A percentile compares a stretch with the other conserved stretches of the same genome.
These are phyloP conservation scores for Cladophialophora psammophila DNA, from an alignment of 2,329 filamentous ascomycete species.

Conservation along the genomic window DNA sequence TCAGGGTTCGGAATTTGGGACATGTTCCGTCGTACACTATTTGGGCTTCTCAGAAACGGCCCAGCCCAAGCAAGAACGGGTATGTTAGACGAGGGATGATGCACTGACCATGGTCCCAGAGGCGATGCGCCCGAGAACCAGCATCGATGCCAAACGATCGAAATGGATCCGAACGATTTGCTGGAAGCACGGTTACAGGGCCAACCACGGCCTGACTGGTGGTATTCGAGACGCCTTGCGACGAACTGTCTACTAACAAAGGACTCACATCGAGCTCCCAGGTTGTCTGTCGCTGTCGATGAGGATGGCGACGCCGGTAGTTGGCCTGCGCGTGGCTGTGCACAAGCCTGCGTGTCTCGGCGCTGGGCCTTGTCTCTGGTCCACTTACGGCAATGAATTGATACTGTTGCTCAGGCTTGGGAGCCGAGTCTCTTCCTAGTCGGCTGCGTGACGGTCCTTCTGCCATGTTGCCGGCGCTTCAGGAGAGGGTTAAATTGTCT, in stretches of 20 bases:
- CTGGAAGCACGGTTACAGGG: conserved; percentile 1
- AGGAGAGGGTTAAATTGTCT: too few species aligned
- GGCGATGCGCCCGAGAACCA: conserved; percentile 9
- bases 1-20: conserved; percentile 16
- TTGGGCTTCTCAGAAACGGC: neutral
- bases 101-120: conserved; percentile 20
- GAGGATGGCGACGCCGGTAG: conserved; percentile 10
- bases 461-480: neutral
- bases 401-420: neutral
- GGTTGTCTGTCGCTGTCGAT: neutral
- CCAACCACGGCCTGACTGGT: neutral
- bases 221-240: neutral
- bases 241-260: neutral
- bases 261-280: conserved; percentile 11
- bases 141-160: conserved; percentile 7
- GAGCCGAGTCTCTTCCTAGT: neutral
- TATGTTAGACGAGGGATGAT: neutral
- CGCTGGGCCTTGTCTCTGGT: conserved; percentile 37
- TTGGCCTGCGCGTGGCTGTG: conserved; percentile 19
- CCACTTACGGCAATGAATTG: conserved; percentile 7
- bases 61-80: neutral
- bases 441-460: neutral
- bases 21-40: conserved; percentile 22
- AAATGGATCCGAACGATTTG: conserved; percentile 15
- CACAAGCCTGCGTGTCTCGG: conserved; percentile 39